Conservation (phyloP, 768 basidiomycete genomes). For the Kwoniella europaea region DNA sequence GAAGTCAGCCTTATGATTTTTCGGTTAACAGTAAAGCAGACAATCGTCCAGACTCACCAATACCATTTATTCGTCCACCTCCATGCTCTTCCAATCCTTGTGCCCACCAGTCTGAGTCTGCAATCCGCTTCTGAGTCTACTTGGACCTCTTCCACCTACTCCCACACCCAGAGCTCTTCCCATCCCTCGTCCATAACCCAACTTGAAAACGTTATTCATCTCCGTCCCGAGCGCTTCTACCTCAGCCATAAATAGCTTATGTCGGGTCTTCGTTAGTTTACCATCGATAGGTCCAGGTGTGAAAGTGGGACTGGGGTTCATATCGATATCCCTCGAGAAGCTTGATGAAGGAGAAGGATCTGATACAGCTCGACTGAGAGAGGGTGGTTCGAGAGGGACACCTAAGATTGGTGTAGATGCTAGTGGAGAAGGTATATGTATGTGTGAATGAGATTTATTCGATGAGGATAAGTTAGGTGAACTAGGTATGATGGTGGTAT, state of each 20-base stretch:
- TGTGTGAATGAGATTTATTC: conserved; percentile 2
- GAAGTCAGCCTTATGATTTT: background rate
- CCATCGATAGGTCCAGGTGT: conserved; percentile 19
- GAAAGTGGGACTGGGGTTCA: background rate
- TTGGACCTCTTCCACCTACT: conserved; percentile 16
- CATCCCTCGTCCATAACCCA: conserved; percentile 22
- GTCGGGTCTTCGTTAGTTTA: conserved; percentile 16
- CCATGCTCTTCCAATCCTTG: conserved; percentile 9
- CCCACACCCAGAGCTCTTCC: conserved; percentile 10
- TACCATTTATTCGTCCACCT: conserved; percentile 12
- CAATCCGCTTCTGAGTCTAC: conserved; percentile 14
- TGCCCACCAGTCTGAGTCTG: background rate
- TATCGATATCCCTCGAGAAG: conserved; percentile 13
- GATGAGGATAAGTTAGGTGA: conserved; percentile 3
- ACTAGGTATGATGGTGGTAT: background rate
- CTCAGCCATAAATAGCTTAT: conserved; percentile 18
- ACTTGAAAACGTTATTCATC: conserved; percentile 23
- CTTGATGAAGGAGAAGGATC: conserved; percentile 6
- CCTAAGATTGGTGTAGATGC: conserved; percentile 12
- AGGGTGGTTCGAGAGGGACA: background rate
- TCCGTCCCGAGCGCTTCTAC: conserved; percentile 18
- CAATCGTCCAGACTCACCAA: background rate
- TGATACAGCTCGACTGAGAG: background rate
- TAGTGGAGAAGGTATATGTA: conserved; percentile 16
- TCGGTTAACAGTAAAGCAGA: background rate